A percentile compares a stretch with the other conserved stretches of the same genome.
Conservation (phyloP, 1,139 yeast species). For the Chernovozyma aurita region DNA sequence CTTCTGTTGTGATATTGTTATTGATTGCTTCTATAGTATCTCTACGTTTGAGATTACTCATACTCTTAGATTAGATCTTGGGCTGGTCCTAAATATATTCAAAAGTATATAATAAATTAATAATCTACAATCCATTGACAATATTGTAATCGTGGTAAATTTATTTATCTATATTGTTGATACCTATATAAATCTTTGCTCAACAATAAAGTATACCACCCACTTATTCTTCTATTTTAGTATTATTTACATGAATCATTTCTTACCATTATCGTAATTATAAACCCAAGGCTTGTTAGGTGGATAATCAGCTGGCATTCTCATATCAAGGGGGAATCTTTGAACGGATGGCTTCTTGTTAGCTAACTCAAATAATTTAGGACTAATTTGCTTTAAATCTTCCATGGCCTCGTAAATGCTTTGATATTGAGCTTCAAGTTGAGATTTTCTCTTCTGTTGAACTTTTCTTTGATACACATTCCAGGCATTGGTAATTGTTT, state of each 20-base stretch:
- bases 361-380: constrained; percentile 50
- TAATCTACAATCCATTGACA: not conserved
- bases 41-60: not conserved
- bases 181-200: too few species aligned
- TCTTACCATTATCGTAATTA: constrained; percentile 36
- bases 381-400: constrained; percentile 49
- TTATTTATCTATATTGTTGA: not conserved
- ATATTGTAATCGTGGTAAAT: not conserved
- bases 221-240: too few species aligned
- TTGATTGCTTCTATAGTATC: not conserved
- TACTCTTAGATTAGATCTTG: not conserved
- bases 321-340: constrained; percentile 71
- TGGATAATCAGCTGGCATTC: constrained; percentile 91
- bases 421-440: constrained; percentile 58
- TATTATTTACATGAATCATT: constrained; percentile 7
- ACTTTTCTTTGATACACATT: constrained; percentile 50
- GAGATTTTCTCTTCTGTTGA: constrained; percentile 37
- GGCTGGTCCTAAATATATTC: not conserved
- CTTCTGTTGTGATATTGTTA: not conserved
- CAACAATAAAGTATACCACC: too few species aligned
- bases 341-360: constrained; percentile 43
- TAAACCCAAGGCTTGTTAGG: constrained; percentile 79
- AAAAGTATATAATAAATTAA: not conserved
- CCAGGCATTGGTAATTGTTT: constrained; percentile 85
- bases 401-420: constrained; percentile 72